Conservation (phyloP, 2,329 filamentous ascomycete species). For the Raffaelea ambrosiae region DNA sequence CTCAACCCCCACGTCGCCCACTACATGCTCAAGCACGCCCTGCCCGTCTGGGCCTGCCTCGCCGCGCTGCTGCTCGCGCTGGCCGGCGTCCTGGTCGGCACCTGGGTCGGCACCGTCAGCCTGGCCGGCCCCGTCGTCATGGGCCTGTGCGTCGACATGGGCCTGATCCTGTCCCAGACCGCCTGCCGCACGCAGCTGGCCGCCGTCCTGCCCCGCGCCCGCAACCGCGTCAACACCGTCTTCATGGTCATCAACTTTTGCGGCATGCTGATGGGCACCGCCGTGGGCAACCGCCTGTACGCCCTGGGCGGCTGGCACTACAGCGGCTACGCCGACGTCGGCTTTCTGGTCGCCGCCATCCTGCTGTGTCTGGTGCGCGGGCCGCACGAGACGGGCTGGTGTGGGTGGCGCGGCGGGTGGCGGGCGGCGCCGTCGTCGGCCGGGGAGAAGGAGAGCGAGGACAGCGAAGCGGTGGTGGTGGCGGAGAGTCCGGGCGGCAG, state of each 20-base stretch:
- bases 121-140: constrained; percentile 11
- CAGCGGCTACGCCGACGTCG: constrained; percentile 8
- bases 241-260: constrained; percentile 10
- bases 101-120: constrained; percentile 9
- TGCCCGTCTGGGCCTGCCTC: constrained; percentile 4
- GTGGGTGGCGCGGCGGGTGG: constrained; percentile 33
- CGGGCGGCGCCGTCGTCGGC: constrained; percentile 8
- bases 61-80: constrained; percentile 7
- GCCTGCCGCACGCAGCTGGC: constrained; percentile 10
- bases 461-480: background rate
- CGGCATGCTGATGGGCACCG: constrained; percentile 13
- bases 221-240: constrained; percentile 13
- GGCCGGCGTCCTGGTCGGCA: constrained; percentile 9
- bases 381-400: constrained; percentile 29
- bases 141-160: constrained; percentile 10
- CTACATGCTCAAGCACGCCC: constrained; percentile 7
- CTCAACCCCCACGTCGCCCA: constrained; percentile 9
- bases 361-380: constrained; percentile 20
- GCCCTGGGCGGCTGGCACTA: constrained; percentile 9
- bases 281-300: constrained; percentile 15
- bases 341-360: constrained; percentile 8
- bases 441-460: background rate
- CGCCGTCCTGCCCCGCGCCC: constrained; percentile 10
- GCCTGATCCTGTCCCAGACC: constrained; percentile 8
- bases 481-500: too few species aligned